A percentile compares a stretch with the other conserved stretches of the same genome.
These are phyloP conservation scores for Jamesozyma jinghongensis DNA, from an alignment of 805 yeast species.

Conservation along the genomic window DNA sequence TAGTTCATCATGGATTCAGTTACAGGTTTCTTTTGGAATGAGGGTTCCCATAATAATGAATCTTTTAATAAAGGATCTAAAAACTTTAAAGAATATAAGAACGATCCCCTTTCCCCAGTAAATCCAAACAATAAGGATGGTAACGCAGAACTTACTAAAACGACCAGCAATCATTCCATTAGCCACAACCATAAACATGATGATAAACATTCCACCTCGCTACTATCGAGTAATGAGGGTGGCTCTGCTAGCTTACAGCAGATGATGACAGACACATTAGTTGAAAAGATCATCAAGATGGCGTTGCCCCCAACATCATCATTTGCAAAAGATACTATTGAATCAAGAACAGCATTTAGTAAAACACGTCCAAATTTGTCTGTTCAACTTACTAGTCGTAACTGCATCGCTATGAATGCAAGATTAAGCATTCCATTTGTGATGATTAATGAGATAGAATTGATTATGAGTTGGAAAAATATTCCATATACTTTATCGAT, in stretches of 20 bases:
- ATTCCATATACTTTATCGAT: slow-evolving; percentile 54
- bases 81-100: not conserved
- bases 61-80: not conserved
- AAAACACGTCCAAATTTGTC: slow-evolving; percentile 59
- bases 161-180: no score
- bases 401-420: slow-evolving; percentile 53
- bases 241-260: slow-evolving; percentile 22
- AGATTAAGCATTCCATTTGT: slow-evolving; percentile 55
- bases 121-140: no score
- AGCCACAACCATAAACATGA: not conserved
- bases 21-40: slow-evolving; percentile 9
- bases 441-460: slow-evolving; percentile 46
- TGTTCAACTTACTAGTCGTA: slow-evolving; percentile 59
- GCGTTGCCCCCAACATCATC: slow-evolving; percentile 58
- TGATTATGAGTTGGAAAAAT: slow-evolving; percentile 54
- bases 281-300: slow-evolving; percentile 63
- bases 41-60: not conserved
- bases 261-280: slow-evolving; percentile 53
- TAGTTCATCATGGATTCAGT: slow-evolving; percentile 10
- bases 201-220: not conserved
- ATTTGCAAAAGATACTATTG: slow-evolving; percentile 36
- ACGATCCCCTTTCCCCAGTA: no score
- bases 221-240: not conserved
- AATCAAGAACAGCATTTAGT: slow-evolving; percentile 50
- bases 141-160: no score